Evolutionary conservation across 176 grass and related monocot species (phyloP), one percentile per base, ranked within the genome.

Genomic region (Musa itinerans): DNA sequence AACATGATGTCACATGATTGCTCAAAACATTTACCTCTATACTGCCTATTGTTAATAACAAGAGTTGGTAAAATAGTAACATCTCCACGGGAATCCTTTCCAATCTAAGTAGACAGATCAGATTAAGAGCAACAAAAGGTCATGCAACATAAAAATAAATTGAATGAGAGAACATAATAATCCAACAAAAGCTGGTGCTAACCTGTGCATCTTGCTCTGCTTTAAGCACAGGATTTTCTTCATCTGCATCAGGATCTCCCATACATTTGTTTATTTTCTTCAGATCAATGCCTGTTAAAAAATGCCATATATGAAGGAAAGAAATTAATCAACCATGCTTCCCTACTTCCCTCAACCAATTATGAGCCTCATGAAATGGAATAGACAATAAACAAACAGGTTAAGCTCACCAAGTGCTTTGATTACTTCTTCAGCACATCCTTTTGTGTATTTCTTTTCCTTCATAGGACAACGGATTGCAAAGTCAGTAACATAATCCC

Each of bases 1-100:
- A 69, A 43, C 71, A 64, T n/a, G 56, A 73, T 8, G 5, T 68
- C 13, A 81, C 3, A 78, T 73, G 68, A 70, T 43, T 51, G 19
- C 48, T 70, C 20, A 50, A 51, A 81, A 67, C 49, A 58, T 27
- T 52, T 65, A 96, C 92, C 92, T 96, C 92, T 92, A 68, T 96
- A 96, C 82, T 96, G 92, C 84, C 89, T 96, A 75, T 89, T 92
- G 80, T 96, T 96, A 76, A 96, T 96, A 49, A 96, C 89, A 15
- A 96, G 86, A 76, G 92, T 96, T 27, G 92, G 92, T 66, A 96
- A 85, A 71, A 96, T 96, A 62, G 92, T 96, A 79, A 96, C 89
- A 68, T 96, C 92, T 54, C 92, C 89, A 83, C 92, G 89, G 75
- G 82, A 85, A 14, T 87, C 86, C 69, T 96, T 96, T 25, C 92